A percentile compares a stretch with the other conserved stretches of the same genome.
Conservation (phyloP, 1,284 basidiomycete species). For the Austroboletus rostrupii region DNA sequence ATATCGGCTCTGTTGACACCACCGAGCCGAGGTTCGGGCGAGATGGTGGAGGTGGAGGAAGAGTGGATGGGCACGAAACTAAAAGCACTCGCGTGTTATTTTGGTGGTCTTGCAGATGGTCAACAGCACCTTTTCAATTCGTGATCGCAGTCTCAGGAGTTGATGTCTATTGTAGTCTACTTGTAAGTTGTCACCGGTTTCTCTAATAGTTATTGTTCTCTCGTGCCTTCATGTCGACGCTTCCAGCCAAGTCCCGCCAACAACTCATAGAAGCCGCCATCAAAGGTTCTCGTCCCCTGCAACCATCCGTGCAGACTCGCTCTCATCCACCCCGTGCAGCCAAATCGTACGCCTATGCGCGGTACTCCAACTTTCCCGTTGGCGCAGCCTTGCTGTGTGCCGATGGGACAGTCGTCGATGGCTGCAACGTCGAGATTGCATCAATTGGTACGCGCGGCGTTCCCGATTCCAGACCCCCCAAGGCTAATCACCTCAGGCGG, state of each 20-base stretch:
- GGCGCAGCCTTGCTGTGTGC: slow-evolving; percentile 76
- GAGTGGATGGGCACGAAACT: slow-evolving; percentile 85
- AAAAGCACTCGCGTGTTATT: slow-evolving; percentile 82
- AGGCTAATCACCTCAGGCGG: slow-evolving; percentile 43
- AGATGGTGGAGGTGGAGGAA: slow-evolving; percentile 79
- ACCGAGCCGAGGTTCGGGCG: slow-evolving; percentile 22
- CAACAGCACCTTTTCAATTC: slow-evolving; percentile 56
- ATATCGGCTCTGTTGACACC: slow-evolving; percentile 52
- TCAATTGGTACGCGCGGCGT: not conserved
- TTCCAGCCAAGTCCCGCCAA: slow-evolving; percentile 3
- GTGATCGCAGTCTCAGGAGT: not conserved
- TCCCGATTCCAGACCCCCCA: no score
- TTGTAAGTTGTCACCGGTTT: no score
- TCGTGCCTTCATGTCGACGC: not conserved
- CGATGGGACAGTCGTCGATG: slow-evolving; percentile 13
- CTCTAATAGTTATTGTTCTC: no score
- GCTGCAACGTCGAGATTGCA: not conserved
- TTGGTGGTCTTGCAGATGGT: slow-evolving; percentile 66
- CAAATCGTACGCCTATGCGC: slow-evolving; percentile 58
- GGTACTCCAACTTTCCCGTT: slow-evolving; percentile 86
- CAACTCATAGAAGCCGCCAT: slow-evolving; percentile 19
- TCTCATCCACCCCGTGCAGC: slow-evolving; percentile 33
- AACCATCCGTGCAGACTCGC: not conserved
- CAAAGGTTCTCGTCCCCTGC: slow-evolving; percentile 21
- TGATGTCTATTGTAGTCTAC: no score